These are phyloP conservation scores for Heritiera littoralis DNA, from an alignment of 345 rosid species.

Conservation along the genomic window DNA sequence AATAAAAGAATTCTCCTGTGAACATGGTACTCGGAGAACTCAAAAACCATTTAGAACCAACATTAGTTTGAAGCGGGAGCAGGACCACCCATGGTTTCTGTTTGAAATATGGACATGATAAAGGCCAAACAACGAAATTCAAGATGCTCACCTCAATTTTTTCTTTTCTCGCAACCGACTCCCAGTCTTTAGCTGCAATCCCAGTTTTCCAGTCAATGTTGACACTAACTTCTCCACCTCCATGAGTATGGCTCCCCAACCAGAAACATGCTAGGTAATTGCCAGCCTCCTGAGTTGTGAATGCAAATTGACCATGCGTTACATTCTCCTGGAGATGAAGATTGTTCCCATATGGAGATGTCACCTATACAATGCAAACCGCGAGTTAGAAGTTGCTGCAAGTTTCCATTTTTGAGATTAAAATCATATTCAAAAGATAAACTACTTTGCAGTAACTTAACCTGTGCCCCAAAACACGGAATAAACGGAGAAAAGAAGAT, in stretches of 20 bases:
- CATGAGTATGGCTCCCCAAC: constrained; percentile 39
- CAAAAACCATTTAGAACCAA: background rate
- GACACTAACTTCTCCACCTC: constrained; percentile 44
- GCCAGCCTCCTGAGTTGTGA: constrained; percentile 82
- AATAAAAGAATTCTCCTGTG: background rate
- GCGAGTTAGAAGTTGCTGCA: too few relatives aligned
- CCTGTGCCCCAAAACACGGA: background rate
- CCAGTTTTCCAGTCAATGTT: constrained; percentile 92
- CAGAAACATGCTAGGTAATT: constrained; percentile 83
- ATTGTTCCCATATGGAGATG: constrained; percentile 80
- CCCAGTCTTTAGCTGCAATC: constrained; percentile 95
- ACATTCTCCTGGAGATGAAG: constrained; percentile 72
- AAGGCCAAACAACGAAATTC: background rate
- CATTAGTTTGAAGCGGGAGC: background rate
- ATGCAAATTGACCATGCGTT: constrained; percentile 88
- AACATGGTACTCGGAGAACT: background rate
- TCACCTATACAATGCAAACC: constrained; percentile 45
- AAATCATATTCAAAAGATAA: too few relatives aligned
- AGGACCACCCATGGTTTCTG: background rate
- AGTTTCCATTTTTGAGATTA: too few relatives aligned
- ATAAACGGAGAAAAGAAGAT: background rate
- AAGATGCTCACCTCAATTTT: constrained; percentile 62
- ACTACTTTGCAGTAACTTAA: background rate
- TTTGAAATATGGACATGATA: background rate
- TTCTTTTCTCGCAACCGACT: constrained; percentile 85